Evolutionary conservation across 1,139 yeast species (phyloP), one percentile per base, ranked within the genome.

Genomic region (Debaryomycetaceae sp.): DNA sequence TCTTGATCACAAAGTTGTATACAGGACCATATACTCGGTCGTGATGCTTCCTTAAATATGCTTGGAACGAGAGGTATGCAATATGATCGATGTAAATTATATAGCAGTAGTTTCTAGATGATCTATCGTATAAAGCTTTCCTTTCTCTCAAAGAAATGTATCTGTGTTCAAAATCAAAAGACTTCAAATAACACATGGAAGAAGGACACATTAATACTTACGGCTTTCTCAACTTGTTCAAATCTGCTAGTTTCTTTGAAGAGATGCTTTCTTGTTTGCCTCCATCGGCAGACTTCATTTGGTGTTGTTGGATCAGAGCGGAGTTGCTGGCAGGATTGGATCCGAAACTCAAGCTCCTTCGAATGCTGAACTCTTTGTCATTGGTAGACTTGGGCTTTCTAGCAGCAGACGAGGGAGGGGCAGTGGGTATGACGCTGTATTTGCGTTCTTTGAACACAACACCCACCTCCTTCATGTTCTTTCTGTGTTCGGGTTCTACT

Each of bases 371-470:
- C 24, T 34, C 13, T 11, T 42, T 33, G 40, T 38, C 36, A 45
- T 41, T 13, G 40, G 39, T 39, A 42, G 48, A 17, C 34, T 13
- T 34, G 45, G 43, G 11, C 40, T 41, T 33, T 34, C 34, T n/a
- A 7, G 42, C 29, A 13, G 45, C 29, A 20, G 51, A 44, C 6
- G 72, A 64, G 5, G 88, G 78, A 5, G 80, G 88, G 0, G 87
- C 87, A 0, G 90, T 84, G 20, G 93, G 93, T 9, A 85, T 81
- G 20, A 84, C 86, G 1, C 85, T 78, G 56, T 81, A 84, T 54
- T 83, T 81, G 44, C 90, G 66, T 55, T 84, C 88, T 51, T 77
- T 75, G 56, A 76, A 83, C 0, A 80, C 75, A 13, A 84, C 81
- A 0, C 87, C 88, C 33, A 84, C 83, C 57, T 84, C 87, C 53